Evolutionary conservation across 2,329 filamentous ascomycete genomes (phyloP), one percentile per base, ranked within the genome.

Genomic region (Pleomassaria siparia): DNA sequence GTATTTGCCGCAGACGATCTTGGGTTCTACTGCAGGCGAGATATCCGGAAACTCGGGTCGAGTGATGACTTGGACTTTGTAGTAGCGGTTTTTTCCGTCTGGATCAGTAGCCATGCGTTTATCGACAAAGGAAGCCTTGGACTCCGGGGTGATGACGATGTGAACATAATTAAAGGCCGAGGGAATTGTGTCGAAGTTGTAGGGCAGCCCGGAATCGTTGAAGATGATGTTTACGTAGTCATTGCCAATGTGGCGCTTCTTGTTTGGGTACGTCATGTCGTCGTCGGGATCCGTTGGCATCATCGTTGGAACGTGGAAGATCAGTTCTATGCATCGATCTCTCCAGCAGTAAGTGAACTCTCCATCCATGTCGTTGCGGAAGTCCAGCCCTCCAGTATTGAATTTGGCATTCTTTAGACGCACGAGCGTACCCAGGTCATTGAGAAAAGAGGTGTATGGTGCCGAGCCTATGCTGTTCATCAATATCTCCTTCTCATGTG

Each of bases 211-310:
- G 2, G 91, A 96, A 63, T 95, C 90, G 69, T 99, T 99, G 79
- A 95, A 99, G 48, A 99, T 87, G 59, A 99, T 95, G 67, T 96
- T 97, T 66, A 99, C 94, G 69, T 89, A 95, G 70, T 97, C 94
- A 65, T 99, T 99, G 48, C 94, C 94, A 51, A 97, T 94, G 64
- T 97, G 95, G 2, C 85, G 81, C 72, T 99, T 99, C 76, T 99
- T 99, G 68, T 84, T 80, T 52, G 86, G 85, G 63, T 71, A 66
- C 20, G 87, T 90, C 52, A 83, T 80, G 60, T 96, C 91, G 24
- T 83, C 80, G 44, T 90, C 84, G 12, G 86, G 75, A 64, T 95
- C 82, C 9, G 90, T 96, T 1, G 94, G 94, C 94, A 99, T 99
- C 79, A 97, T 91, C 3, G 92, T 99, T 4, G 89, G 90, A 45